Base-by-base conservation (phyloP, 2,329 filamentous ascomycete genomes). In the Trichoderma sp. region DNA sequence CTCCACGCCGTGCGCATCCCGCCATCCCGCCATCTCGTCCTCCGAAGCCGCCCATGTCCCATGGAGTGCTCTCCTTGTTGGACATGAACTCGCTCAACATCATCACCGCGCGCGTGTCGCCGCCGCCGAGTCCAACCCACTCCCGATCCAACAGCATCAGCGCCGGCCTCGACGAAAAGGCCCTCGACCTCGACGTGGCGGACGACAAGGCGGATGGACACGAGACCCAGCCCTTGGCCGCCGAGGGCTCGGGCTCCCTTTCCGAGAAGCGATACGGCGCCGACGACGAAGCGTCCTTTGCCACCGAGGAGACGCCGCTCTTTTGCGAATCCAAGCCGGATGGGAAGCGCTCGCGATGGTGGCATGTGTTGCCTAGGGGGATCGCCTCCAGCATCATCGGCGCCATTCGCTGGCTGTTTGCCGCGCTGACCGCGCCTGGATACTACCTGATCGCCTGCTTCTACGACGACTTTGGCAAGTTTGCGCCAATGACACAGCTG, bases 81-180 rank as follows among this genome's bases (percentile, higher is more conserved):
- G 92, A 86, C 82, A 97, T 97, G 94, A 97, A 97, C 89, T 97
- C 94, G 76, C 85, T 97, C 84, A 97, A 95, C 83, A 92, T 97
- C 79, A 88, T 97, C 79, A 95, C 93, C 76, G 89, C 92, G 78
- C 90, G 91, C 82, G 92, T 94, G 78, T 89, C 88, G 74, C 86
- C 87, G 72, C 79, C 87, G 65, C 80, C 86, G 68, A 87, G 83
- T 73, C 83, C 86, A 37, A 77, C 78, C 53, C 83, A 86, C 66
- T 84, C 87, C 68, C 84, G 87, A 77, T 86, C 86, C 70, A 89
- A 88, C 77, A 89, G 87, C 32, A 80, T 88, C 74, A 82, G 82
- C 73, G 84, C 84, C 69, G 81, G 82, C 70, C 76, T 85, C 67
- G 80, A 81, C 68, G 81, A 81, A 69, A 78, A 79, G 60, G 68